A percentile compares a stretch with the other conserved stretches of the same genome.
Conservation (phyloP, 2,329 filamentous ascomycete species). For the Sordariomycetes sp. region DNA sequence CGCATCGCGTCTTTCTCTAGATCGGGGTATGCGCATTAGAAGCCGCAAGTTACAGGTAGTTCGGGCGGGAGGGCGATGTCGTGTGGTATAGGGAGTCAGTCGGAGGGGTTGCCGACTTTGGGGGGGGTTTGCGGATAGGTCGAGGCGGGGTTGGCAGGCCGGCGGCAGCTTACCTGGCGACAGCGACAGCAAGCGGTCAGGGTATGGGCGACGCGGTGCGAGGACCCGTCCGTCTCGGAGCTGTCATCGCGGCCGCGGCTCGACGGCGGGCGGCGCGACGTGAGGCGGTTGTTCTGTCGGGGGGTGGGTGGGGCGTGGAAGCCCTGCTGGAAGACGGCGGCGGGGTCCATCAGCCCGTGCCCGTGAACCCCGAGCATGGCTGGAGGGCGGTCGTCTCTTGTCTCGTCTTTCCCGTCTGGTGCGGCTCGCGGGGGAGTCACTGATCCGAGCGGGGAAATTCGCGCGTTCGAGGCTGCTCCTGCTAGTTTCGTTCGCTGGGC, state of each 20-base stretch:
- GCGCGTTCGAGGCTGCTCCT: background rate
- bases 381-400: background rate
- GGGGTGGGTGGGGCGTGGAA: slow-evolving; percentile 18
- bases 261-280: slow-evolving; percentile 9
- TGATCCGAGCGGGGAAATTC: background rate
- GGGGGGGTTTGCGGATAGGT: background rate
- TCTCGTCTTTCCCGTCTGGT: background rate
- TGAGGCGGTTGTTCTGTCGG: slow-evolving; percentile 9
- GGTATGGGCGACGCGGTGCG: slow-evolving; percentile 60
- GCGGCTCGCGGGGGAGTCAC: background rate
- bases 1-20: slow-evolving; percentile 91
- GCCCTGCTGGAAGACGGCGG: slow-evolving; percentile 46
- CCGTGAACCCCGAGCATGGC: slow-evolving; percentile 6
- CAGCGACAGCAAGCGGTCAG: slow-evolving; percentile 71
- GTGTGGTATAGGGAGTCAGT: background rate
- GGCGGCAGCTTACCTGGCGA: slow-evolving; percentile 48
- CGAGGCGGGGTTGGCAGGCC: background rate
- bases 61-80: background rate
- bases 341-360: slow-evolving; percentile 39
- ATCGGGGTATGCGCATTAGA: background rate
- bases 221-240: slow-evolving; percentile 34
- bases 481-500: background rate
- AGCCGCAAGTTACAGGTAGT: background rate
- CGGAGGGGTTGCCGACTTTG: background rate
- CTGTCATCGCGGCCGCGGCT: slow-evolving; percentile 22